phyloP scores from a whole-genome alignment of 768 basidiomycete species.

The Hypholoma sublateritium region DNA sequence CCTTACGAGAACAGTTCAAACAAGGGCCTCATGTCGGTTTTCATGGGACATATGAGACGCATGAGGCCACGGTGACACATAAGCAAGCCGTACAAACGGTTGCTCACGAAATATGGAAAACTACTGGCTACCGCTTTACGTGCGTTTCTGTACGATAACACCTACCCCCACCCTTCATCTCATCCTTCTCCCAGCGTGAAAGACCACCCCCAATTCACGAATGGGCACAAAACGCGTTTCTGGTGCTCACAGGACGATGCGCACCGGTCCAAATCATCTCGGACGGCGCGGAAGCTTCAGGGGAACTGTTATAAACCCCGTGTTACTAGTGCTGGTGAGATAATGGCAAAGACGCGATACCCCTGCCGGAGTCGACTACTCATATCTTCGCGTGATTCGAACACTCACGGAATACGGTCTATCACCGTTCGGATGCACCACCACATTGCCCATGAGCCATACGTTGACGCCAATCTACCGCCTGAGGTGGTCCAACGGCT shows the following conservation, averaged over 20 bases:
- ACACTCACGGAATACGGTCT: conserved; percentile 19
- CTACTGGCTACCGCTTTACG: conserved; percentile 52
- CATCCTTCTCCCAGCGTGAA: conserved; percentile 35
- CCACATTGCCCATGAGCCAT: conserved; percentile 42
- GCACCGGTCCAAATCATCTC: conserved; percentile 38
- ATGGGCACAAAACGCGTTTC: conserved; percentile 49
- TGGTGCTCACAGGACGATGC: conserved; percentile 54
- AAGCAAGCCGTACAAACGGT: conserved; percentile 42
- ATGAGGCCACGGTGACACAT: conserved; percentile 30
- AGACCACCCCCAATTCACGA: conserved; percentile 46
- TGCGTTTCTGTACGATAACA: conserved; percentile 23
- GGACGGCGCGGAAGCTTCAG: conserved; percentile 27
- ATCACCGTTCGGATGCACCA: conserved; percentile 46
- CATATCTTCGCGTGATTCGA: conserved; percentile 41
- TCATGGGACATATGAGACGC: conserved; percentile 37
- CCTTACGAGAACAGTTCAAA: conserved; percentile 32
- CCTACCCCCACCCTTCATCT: not conserved
- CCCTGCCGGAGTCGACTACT: conserved; percentile 46
- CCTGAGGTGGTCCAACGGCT: conserved; percentile 36
- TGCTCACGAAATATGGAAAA: conserved; percentile 45
- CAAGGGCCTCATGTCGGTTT: conserved; percentile 38
- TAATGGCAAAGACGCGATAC: conserved; percentile 40
- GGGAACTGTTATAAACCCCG: conserved; percentile 31
- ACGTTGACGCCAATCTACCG: conserved; percentile 37
- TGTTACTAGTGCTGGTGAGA: conserved; percentile 34